Evolutionary conservation across 2,329 filamentous ascomycete species (phyloP).

Genomic region (Aspergillus persii): DNA sequence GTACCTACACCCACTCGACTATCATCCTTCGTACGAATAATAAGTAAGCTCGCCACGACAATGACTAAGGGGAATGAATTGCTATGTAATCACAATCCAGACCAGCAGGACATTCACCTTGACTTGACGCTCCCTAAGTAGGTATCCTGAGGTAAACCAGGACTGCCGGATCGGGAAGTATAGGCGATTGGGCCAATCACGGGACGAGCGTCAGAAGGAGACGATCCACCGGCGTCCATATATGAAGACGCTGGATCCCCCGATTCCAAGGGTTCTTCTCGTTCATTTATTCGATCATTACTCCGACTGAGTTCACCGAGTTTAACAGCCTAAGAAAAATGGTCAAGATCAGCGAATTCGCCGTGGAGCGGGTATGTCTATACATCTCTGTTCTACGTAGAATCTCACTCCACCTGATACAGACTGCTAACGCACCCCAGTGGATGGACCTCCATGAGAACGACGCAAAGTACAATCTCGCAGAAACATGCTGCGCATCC

Average conservation of each 20-base stretch:
- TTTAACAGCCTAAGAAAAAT: constrained; percentile 3
- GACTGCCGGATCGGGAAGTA: constrained; percentile 8
- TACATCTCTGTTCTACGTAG: neutral
- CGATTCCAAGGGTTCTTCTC: neutral
- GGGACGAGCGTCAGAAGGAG: neutral
- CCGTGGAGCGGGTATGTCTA: neutral
- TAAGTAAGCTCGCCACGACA: too few relatives aligned
- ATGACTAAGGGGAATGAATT: too few relatives aligned
- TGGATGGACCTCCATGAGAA: constrained; percentile 58
- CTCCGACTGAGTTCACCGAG: neutral
- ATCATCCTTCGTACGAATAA: too few relatives aligned
- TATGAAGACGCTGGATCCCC: neutral
- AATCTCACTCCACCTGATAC: neutral
- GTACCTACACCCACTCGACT: too few relatives aligned
- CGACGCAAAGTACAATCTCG: constrained; percentile 63
- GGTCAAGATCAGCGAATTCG: constrained; percentile 20
- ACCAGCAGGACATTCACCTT: neutral
- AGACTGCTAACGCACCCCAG: constrained; percentile 28
- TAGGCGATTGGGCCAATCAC: constrained; percentile 20
- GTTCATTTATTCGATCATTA: neutral
- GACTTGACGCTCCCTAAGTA: too few relatives aligned
- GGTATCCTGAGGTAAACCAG: too few relatives aligned
- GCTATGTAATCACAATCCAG: too few relatives aligned
- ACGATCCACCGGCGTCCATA: neutral
- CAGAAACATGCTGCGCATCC: constrained; percentile 75